Conservation (phyloP, 2,329 filamentous ascomycete species). For the Epichloe hybrida region DNA sequence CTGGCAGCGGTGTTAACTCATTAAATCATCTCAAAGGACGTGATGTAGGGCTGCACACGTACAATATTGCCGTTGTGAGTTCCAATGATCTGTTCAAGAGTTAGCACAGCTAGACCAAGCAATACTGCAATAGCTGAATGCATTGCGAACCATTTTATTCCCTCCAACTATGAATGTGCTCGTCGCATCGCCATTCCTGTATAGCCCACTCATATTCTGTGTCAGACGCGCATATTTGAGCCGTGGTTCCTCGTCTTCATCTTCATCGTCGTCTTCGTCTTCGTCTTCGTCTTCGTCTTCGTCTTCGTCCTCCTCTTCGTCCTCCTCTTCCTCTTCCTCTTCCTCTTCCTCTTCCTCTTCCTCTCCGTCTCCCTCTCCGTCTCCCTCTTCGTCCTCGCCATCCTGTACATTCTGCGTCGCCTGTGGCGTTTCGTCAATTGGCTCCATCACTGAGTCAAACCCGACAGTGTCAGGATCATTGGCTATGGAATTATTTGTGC, state of each 20-base stretch:
- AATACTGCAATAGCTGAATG: constrained; percentile 6
- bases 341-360: constrained; percentile 31
- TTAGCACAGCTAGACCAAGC: constrained; percentile 5
- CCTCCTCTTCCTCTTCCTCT: constrained; percentile 40
- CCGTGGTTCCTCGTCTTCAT: constrained; percentile 85
- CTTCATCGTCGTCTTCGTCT: constrained; percentile 60
- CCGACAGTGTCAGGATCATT: not conserved
- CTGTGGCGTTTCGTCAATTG: not conserved
- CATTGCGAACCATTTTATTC: constrained; percentile 74
- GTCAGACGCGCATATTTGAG: constrained; percentile 89
- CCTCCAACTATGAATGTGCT: constrained; percentile 82
- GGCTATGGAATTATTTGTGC: not conserved
- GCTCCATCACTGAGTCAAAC: not conserved
- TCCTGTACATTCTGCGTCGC: constrained; percentile 8
- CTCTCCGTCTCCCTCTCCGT: constrained; percentile 27
- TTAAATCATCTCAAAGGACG: not conserved
- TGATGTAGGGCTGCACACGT: constrained; percentile 23
- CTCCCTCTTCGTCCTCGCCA: constrained; percentile 29
- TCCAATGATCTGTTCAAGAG: constrained; percentile 57
- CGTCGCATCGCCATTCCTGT: constrained; percentile 90
- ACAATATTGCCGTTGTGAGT: constrained; percentile 96
- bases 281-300: constrained; percentile 45
- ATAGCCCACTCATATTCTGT: constrained; percentile 63
- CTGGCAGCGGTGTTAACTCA: constrained; percentile 26
- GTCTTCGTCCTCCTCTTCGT: constrained; percentile 62